Percentiles rank a stretch among this genome's conserved stretches.
Evolutionary conservation across 805 yeast genomes (phyloP).

Genomic region (Candida pini): DNA sequence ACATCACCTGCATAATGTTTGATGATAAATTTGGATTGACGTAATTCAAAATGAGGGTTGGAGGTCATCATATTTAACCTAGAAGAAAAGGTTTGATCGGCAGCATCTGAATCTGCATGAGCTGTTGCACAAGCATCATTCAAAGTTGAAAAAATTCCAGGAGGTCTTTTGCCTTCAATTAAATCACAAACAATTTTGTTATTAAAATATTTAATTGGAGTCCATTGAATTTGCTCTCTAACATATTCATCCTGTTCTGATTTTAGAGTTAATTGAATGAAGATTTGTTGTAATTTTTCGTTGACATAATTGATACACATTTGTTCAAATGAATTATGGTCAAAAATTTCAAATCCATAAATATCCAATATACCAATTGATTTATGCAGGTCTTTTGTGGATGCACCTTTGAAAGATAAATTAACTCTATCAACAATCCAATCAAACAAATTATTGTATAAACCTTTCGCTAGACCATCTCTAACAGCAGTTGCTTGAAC

Average conservation of each 20-base stretch:
- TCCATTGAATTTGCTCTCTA: conserved; percentile 93
- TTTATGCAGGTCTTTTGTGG: conserved; percentile 26
- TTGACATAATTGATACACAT: conserved; percentile 93
- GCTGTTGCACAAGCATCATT: conserved; percentile 98
- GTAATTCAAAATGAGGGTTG: conserved; percentile 83
- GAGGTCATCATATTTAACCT: conserved; percentile 76
- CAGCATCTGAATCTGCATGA: conserved; percentile 94
- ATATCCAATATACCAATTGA: conserved; percentile 93
- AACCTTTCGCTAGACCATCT: conserved; percentile 92
- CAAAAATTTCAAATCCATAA: conserved; percentile 94
- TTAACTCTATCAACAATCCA: conserved; percentile 96
- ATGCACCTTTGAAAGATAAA: conserved; percentile 50
- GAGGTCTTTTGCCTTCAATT: conserved; percentile 90
- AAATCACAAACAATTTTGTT: conserved; percentile 95
- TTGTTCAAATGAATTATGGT: conserved; percentile 92
- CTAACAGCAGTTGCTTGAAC: conserved; percentile 94
- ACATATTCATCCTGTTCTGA: conserved; percentile 98
- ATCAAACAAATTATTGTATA: conserved; percentile 87
- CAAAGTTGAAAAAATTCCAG: conserved; percentile 92
- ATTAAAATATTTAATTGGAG: conserved; percentile 94
- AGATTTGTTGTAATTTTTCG: conserved; percentile 93
- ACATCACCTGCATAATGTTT: conserved; percentile 99
- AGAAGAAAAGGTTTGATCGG: conserved; percentile 94
- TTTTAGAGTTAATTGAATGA: conserved; percentile 90
- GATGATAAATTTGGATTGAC: conserved; percentile 80